Percentiles rank a stretch among this genome's conserved stretches.
Conservation (phyloP, 257 asterid species). For the Vinca minor region DNA sequence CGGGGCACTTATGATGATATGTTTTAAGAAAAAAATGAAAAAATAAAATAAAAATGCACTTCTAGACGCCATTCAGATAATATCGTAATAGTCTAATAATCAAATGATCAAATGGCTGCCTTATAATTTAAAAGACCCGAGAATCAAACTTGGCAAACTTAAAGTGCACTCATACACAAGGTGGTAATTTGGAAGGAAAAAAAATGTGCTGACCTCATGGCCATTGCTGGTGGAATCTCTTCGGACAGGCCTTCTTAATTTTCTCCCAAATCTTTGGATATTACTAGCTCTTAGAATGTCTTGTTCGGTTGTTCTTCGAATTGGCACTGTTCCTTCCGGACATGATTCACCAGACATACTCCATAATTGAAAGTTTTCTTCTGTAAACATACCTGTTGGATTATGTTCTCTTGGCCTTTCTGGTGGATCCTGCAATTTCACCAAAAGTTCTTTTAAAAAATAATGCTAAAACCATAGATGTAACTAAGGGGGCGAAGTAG, state of each 20-base stretch:
- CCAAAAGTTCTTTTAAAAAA: neutral
- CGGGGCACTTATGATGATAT: too few species aligned
- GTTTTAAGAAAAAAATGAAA: too few species aligned
- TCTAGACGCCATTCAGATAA: too few species aligned
- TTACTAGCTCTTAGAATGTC: conserved; percentile 60
- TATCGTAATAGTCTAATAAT: too few species aligned
- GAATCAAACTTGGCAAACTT: too few species aligned
- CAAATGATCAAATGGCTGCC: too few species aligned
- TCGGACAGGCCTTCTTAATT: conserved; percentile 33
- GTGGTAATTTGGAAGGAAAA: too few species aligned
- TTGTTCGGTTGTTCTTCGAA: conserved; percentile 62
- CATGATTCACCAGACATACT: conserved; percentile 60
- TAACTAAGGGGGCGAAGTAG: too few species aligned
- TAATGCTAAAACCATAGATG: too few species aligned
- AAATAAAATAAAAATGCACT: too few species aligned
- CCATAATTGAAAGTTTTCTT: conserved; percentile 73
- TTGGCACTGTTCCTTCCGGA: conserved; percentile 73
- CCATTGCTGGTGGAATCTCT: conserved; percentile 68
- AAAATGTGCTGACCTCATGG: conserved; percentile 84
- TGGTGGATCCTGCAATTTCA: conserved; percentile 71
- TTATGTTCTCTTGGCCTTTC: conserved; percentile 58
- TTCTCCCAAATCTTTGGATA: conserved; percentile 47
- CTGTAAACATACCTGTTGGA: conserved; percentile 30
- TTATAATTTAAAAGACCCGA: too few species aligned
- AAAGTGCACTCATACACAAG: too few species aligned